These are phyloP conservation scores for Beauveria sp. DNA, from an alignment of 2,329 filamentous ascomycete genomes.

Conservation along the genomic window DNA sequence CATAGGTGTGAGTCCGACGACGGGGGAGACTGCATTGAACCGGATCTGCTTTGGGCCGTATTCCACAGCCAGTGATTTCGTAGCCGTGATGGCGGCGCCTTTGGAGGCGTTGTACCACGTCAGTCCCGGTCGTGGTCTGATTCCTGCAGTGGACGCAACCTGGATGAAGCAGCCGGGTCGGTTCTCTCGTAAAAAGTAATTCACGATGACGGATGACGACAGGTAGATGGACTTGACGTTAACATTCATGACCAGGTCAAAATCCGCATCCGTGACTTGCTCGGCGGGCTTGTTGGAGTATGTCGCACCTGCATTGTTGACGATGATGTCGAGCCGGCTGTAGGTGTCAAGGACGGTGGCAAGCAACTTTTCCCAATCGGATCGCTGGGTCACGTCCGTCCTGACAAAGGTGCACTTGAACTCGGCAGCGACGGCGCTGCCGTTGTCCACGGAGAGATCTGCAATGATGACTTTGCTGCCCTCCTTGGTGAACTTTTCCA, in stretches of 20 bases:
- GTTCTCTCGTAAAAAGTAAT: constrained; percentile 50
- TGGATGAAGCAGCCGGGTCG: constrained; percentile 56
- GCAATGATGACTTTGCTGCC: constrained; percentile 55
- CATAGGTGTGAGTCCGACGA: constrained; percentile 60
- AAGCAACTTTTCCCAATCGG: constrained; percentile 46
- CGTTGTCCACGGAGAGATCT: constrained; percentile 49
- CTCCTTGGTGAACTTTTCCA: constrained; percentile 49
- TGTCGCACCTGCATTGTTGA: constrained; percentile 54
- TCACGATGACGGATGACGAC: constrained; percentile 51
- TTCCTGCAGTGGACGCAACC: constrained; percentile 55
- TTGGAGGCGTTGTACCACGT: constrained; percentile 68
- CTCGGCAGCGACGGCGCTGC: constrained; percentile 37
- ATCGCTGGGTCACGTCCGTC: constrained; percentile 43
- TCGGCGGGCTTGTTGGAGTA: constrained; percentile 56
- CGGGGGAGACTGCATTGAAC: constrained; percentile 64
- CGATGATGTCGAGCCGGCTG: constrained; percentile 47
- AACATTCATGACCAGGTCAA: constrained; percentile 58
- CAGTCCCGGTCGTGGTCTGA: constrained; percentile 52
- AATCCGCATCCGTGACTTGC: constrained; percentile 58
- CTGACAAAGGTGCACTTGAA: constrained; percentile 35
- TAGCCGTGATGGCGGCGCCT: constrained; percentile 54
- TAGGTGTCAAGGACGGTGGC: constrained; percentile 36
- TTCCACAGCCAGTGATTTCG: constrained; percentile 57
- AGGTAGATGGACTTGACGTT: constrained; percentile 62
- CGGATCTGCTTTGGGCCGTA: constrained; percentile 66